phyloP scores from a whole-genome alignment of 2,329 filamentous ascomycete genomes.

The Ceratocystis cacaofunesta region DNA sequence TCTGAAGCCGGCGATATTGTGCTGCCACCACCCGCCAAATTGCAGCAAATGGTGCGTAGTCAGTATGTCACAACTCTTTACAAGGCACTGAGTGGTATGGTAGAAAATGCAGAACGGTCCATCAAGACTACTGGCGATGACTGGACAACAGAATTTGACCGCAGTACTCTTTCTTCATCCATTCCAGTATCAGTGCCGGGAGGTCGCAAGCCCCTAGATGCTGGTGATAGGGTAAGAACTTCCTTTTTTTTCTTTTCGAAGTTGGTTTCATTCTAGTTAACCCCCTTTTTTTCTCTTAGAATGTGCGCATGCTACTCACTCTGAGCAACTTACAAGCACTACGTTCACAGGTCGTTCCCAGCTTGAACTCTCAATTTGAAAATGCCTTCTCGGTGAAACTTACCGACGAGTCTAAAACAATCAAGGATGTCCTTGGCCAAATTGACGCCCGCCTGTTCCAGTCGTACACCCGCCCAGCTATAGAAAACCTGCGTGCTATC shows the following conservation, averaged over 20 bases:
- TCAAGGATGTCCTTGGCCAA: slow-evolving; percentile 76
- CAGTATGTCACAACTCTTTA: slow-evolving; percentile 92
- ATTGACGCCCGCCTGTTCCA: slow-evolving; percentile 86
- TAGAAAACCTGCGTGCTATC: slow-evolving; percentile 50
- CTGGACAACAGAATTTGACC: slow-evolving; percentile 37
- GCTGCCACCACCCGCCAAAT: slow-evolving; percentile 67
- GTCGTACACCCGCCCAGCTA: slow-evolving; percentile 71
- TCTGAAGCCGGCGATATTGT: slow-evolving; percentile 63
- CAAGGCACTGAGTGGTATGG: slow-evolving; percentile 86
- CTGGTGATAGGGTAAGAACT: slow-evolving; percentile 39
- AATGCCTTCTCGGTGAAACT: slow-evolving; percentile 86
- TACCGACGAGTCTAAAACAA: slow-evolving; percentile 82
- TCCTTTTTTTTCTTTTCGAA: background rate
- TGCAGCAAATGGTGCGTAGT: slow-evolving; percentile 77
- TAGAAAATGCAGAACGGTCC: slow-evolving; percentile 81
- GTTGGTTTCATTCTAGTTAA: background rate
- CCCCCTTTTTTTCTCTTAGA: slow-evolving; percentile 33
- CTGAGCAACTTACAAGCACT: slow-evolving; percentile 82
- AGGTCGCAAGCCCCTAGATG: slow-evolving; percentile 35
- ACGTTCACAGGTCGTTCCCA: slow-evolving; percentile 66
- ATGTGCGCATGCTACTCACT: slow-evolving; percentile 84
- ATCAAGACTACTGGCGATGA: slow-evolving; percentile 49
- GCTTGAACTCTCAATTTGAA: slow-evolving; percentile 84
- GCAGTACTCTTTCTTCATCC: background rate
- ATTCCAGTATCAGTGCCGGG: slow-evolving; percentile 19